Evolutionary conservation across 768 basidiomycete genomes (phyloP).

Genomic region (Lyophyllum atratum): DNA sequence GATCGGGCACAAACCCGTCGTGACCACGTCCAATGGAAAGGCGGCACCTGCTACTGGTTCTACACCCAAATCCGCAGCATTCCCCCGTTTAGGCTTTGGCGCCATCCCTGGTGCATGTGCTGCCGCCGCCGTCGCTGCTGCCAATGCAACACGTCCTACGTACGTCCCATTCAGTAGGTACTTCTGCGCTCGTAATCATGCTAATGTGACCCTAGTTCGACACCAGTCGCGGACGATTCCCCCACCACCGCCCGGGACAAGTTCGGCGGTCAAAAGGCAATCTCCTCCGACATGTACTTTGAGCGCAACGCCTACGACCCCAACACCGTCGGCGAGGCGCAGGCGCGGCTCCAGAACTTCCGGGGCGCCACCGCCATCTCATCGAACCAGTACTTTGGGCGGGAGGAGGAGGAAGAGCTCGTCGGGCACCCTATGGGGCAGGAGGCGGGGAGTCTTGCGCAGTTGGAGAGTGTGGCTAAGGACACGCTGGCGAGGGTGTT

Average conservation of each 20-base stretch:
- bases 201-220: slow-evolving; percentile 13
- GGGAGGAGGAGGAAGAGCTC: slow-evolving; percentile 77
- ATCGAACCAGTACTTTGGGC: slow-evolving; percentile 94
- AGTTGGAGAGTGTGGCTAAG: slow-evolving; percentile 61
- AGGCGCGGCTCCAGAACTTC: slow-evolving; percentile 80
- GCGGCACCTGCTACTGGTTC: slow-evolving; percentile 14
- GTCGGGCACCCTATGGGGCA: slow-evolving; percentile 29
- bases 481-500: slow-evolving; percentile 76
- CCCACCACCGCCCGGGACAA: slow-evolving; percentile 85
- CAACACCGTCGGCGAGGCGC: slow-evolving; percentile 68
- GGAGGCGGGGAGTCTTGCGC: slow-evolving; percentile 62
- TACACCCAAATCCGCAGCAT: slow-evolving; percentile 38
- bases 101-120: slow-evolving; percentile 68
- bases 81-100: slow-evolving; percentile 84
- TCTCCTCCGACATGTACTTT: slow-evolving; percentile 98
- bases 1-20: slow-evolving; percentile 34
- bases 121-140: slow-evolving; percentile 48
- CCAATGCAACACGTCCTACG: slow-evolving; percentile 20
- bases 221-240: slow-evolving; percentile 50
- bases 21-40: slow-evolving; percentile 21
- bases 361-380: slow-evolving; percentile 92
- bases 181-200: background rate
- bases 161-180: background rate
- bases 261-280: slow-evolving; percentile 91
- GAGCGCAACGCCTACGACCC: slow-evolving; percentile 88